Evolutionary conservation across 345 rosid genomes (phyloP).

Genomic region (Clarkia xantiana): DNA sequence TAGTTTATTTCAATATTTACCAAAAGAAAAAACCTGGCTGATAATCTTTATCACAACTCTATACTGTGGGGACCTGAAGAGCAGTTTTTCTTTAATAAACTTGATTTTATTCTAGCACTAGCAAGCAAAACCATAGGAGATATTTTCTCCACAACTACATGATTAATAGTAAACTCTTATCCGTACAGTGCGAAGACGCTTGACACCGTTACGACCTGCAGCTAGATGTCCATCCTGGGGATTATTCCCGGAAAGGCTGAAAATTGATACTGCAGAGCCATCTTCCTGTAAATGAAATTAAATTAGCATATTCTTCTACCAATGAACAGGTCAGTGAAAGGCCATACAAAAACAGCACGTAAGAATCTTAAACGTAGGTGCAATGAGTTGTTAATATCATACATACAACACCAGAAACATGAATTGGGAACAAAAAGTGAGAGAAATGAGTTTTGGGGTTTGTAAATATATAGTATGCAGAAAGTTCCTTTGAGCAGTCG

Average conservation of each 20-base stretch:
- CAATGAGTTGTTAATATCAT: too few relatives aligned
- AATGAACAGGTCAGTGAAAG: too few relatives aligned
- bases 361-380: too few relatives aligned
- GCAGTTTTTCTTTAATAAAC: background rate
- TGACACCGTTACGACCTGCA: conserved; percentile 94
- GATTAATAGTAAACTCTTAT: background rate
- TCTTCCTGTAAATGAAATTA: conserved; percentile 51
- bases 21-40: too few relatives aligned
- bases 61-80: background rate
- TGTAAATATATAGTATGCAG: too few relatives aligned
- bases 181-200: conserved; percentile 94
- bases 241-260: conserved; percentile 61
- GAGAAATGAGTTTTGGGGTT: too few relatives aligned
- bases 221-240: conserved; percentile 85
- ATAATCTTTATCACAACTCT: background rate
- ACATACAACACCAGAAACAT: too few relatives aligned
- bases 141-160: background rate
- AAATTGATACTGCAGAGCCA: conserved; percentile 86
- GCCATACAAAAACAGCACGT: too few relatives aligned
- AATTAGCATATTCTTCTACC: background rate
- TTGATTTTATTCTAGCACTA: background rate
- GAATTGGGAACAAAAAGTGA: too few relatives aligned
- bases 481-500: too few relatives aligned
- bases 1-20: too few relatives aligned
- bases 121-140: background rate